Evolutionary conservation across 202 grass and related monocot species (phyloP), one percentile per base, ranked within the genome.

Genomic region (Dendrocalamus latiflorus): DNA sequence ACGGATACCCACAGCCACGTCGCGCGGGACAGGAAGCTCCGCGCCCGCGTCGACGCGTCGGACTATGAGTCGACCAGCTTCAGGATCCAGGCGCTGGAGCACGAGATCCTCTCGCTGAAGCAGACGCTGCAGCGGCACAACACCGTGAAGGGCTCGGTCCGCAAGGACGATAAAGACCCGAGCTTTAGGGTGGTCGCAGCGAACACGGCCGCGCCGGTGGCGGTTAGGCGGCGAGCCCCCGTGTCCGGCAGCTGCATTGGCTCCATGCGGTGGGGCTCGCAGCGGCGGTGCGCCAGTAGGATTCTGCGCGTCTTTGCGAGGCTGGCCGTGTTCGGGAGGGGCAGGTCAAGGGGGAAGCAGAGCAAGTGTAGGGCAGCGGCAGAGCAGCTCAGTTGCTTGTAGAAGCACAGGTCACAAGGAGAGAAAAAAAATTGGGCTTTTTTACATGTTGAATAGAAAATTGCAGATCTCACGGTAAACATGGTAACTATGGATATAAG

Each of bases 31-130:
- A 36, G 41, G 16, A 83, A 74, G 71, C 86, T 86, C 37, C 75
- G 47, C 63, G 72, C 65, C 56, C 65, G 63, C 26, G 48, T 43
- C 11, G 39, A 45, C 17, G 8, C 34, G 36, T 92, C 85, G 70
- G 92, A 91, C 37, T 90, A 95, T 51, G 90, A 95, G 75, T 85
- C 88, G 11, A 82, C 90, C 15, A 98, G 92, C 81, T 93, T 94
- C 81, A 78, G 92, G 63, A 93, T 98, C 78, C 90, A 98, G 71
- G 90, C 82, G 49, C 86, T 98, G 56, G 92, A 98, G 86, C 74
- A 91, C 76, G 92, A 98, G 86, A 86, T 95, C 64, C 47, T 91
- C 25, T 88, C 95, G 53, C 66, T 95, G 72, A 98, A 98, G 78
- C 85, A 85, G 74, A 94, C 67, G 26, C 89, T 98, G 59, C 86